Base-by-base conservation (phyloP, 2,329 filamentous ascomycete genomes). In the Monilinia fructicola region DNA sequence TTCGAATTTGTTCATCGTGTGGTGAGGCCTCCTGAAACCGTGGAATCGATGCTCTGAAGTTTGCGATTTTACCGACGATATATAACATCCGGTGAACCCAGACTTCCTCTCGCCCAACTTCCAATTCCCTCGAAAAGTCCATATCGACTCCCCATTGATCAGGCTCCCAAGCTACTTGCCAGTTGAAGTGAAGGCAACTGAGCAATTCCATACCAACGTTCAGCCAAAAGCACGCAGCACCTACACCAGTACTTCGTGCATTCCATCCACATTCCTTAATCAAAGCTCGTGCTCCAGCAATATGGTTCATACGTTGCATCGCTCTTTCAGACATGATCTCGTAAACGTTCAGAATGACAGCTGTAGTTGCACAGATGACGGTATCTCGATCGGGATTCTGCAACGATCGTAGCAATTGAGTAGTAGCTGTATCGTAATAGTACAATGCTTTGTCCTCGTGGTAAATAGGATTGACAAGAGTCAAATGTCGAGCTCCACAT, bases 261-360 rank as follows among this genome's bases (percentile, higher is more conserved):
- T 92, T 90, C 94, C 94, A 97, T 5, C 88, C 87, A 73, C 93
- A 97, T 75, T 97, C 92, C 69, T 92, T 91, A 73, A 97, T 93
- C 60, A 97, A 81, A 1, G 92, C 92, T 64, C 92, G 85, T 12
- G 92, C 92, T 6, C 92, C 92, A 0, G 90, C 89, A 71, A 94
- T 93, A 74, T 97, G 93, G 72, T 91, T 93, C 89, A 95, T 94
- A n/a, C 90, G 85, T 72, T 92, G 87, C 48, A 89, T 81, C 6
- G 90, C 87, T 71, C 87, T 87, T 74, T 94, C 90, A 59, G 87
- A 92, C 92, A 97, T 96, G 72, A 93, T 89, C 77, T 97, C 93
- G 78, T 96, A 97, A 4, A 96, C 90, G 72, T 96, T 94, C 42
- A 98, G 83, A 10, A 96, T 89, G 18, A 96, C 89, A 2, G 94